phyloP scores from a whole-genome alignment of 2,329 filamentous ascomycete species.

The Stachybotrys elegans region DNA sequence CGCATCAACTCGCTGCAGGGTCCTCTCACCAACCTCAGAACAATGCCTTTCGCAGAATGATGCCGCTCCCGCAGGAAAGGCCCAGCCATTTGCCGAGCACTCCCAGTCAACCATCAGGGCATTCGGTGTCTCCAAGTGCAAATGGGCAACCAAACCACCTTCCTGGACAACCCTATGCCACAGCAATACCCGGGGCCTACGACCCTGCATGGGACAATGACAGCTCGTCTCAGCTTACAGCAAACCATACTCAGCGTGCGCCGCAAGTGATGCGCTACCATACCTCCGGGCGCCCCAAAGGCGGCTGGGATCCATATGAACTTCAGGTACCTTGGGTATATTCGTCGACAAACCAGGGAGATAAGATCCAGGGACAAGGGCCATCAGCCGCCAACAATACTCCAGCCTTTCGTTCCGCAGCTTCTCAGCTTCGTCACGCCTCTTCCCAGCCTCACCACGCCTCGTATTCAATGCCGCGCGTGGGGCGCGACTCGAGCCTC shows the following conservation, averaged over 20 bases:
- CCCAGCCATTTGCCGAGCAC: neutral
- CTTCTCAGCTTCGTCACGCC: neutral
- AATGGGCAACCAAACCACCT: too few relatives aligned
- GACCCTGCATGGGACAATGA: constrained; percentile 14
- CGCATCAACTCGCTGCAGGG: constrained; percentile 1
- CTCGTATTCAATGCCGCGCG: neutral
- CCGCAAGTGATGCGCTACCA: too few relatives aligned
- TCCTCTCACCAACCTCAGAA: constrained; percentile 2
- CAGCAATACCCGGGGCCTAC: constrained; percentile 5
- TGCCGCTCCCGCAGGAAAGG: constrained; percentile 13
- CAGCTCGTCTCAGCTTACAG: neutral
- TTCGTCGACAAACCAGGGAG: too few relatives aligned
- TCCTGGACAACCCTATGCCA: neutral
- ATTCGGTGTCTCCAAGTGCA: neutral
- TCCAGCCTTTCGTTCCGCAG: neutral
- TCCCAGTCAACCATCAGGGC: neutral
- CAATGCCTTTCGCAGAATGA: constrained; percentile 22
- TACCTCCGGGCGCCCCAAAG: neutral
- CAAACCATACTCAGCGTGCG: neutral
- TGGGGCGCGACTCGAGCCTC: constrained; percentile 14
- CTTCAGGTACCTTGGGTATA: too few relatives aligned
- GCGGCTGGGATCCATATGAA: too few relatives aligned
- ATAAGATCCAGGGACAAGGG: neutral
- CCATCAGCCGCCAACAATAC: neutral
- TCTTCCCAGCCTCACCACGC: constrained; percentile 3